Evolutionary conservation across 2,329 filamentous ascomycete genomes (phyloP).

Genomic region (Thelonectria discophora): DNA sequence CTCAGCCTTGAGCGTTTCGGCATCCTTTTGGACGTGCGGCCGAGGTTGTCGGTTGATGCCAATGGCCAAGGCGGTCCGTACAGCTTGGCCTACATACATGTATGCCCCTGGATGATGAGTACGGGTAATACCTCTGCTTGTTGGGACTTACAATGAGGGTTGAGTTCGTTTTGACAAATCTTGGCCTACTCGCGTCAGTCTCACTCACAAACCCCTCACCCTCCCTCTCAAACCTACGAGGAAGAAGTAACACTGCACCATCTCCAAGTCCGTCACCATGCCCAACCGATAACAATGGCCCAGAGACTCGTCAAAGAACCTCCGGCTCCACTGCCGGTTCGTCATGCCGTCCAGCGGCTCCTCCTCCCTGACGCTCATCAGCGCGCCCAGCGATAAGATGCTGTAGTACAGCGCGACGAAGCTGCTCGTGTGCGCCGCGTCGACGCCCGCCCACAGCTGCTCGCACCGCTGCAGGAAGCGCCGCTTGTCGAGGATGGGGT

Average conservation of each 20-base stretch:
- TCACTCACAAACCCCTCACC: too few relatives aligned
- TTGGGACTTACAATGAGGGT: constrained; percentile 52
- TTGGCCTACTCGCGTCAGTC: constrained; percentile 48
- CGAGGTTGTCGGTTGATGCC: constrained; percentile 56
- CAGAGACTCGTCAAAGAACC: constrained; percentile 55
- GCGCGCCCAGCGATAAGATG: constrained; percentile 55
- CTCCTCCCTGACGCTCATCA: constrained; percentile 55
- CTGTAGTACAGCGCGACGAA: constrained; percentile 59
- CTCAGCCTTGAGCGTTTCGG: constrained; percentile 48
- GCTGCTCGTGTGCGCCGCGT: constrained; percentile 38
- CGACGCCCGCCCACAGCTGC: constrained; percentile 16
- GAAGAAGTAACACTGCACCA: constrained; percentile 57
- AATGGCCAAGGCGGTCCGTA: constrained; percentile 57
- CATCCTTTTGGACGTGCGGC: constrained; percentile 41
- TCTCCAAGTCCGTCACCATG: constrained; percentile 57
- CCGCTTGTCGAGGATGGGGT: constrained; percentile 57
- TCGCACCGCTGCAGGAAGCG: constrained; percentile 54
- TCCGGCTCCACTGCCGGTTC: constrained; percentile 57
- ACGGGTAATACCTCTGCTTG: too few relatives aligned
- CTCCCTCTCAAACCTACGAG: too few relatives aligned
- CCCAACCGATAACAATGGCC: constrained; percentile 49
- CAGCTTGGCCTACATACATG: constrained; percentile 58
- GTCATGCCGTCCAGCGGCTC: constrained; percentile 53
- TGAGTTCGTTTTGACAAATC: constrained; percentile 59
- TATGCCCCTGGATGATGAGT: constrained; percentile 47